Evolutionary conservation across 2,329 filamentous ascomycete species (phyloP).

Genomic region (Xenosphaeropsis pyriputrescens): DNA sequence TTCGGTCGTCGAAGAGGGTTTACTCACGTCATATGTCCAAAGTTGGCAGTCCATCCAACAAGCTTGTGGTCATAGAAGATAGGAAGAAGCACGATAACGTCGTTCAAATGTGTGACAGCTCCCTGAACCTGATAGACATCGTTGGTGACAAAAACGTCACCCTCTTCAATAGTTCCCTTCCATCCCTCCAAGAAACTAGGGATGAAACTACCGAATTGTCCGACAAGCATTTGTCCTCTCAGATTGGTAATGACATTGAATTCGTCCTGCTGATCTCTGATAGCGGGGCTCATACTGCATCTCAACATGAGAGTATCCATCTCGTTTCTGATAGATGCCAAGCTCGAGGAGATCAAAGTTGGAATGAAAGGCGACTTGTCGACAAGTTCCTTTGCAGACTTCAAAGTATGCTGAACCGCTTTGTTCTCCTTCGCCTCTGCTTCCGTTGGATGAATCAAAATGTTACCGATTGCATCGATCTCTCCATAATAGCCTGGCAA

Average conservation of each 20-base stretch:
- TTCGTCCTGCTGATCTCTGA: conserved; percentile 34
- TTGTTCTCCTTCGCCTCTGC: conserved; percentile 12
- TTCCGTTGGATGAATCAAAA: conserved; percentile 26
- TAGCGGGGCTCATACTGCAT: conserved; percentile 33
- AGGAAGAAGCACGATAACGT: conserved; percentile 31
- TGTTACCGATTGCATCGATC: conserved; percentile 31
- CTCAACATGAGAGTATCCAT: conserved; percentile 36
- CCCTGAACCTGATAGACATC: conserved; percentile 32
- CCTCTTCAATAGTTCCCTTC: conserved; percentile 30
- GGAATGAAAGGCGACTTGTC: conserved; percentile 25
- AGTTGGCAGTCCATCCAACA: conserved; percentile 33
- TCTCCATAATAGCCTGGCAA: conserved; percentile 29
- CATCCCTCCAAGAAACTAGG: conserved; percentile 28
- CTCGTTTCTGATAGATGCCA: conserved; percentile 29
- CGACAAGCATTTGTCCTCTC: conserved; percentile 32
- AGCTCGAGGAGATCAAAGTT: conserved; percentile 26
- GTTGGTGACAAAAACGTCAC: conserved; percentile 34
- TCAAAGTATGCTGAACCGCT: conserved; percentile 14
- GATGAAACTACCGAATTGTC: conserved; percentile 34
- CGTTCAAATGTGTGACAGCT: conserved; percentile 32
- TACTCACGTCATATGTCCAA: conserved; percentile 27
- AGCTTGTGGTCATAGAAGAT: conserved; percentile 27
- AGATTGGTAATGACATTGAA: conserved; percentile 36
- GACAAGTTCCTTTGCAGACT: conserved; percentile 21
- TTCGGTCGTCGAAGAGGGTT: no score